Base-by-base conservation (phyloP, 2,329 filamentous ascomycete species). In the Exophiala sp. region DNA sequence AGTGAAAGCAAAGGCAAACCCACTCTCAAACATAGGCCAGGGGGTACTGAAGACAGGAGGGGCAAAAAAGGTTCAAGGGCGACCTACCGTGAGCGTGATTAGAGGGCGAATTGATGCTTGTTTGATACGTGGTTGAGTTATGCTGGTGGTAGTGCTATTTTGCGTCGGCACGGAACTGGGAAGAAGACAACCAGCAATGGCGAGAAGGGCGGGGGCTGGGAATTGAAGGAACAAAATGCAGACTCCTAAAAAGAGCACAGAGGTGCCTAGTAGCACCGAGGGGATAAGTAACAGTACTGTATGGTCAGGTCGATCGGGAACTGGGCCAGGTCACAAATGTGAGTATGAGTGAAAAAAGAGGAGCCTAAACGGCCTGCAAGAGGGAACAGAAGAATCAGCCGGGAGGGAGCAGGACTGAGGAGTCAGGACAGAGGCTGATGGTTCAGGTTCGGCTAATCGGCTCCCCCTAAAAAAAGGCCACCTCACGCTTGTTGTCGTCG, bases 31-130 rank as follows among this genome's bases (percentile, higher is more conserved):
- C 45, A 47, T 29, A 36, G 36, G 46, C 54, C 47, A 55, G 57
- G 57, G 57, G 57, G 47, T 21, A 32, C 38, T 44, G 32, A 35
- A 36, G 16, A 29, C 16, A 33, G 40, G 54, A 55, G 57, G 57
- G 54, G 54, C 50, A 57, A 54, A 52, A 52, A 52, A 49, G 54
- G 45, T 52, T 49, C 44, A 33, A 52, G 41, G 45, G 39, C 36
- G 57, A 54, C 57, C 55, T 60, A 60, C 57, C 57, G 45, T 41
- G 52, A 47, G 46, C 52, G 54, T 60, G 54, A 57, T 57, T 57
- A 60, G 57, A 60, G 35, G 54, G 51, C 34, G 43, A 52, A 41
- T 51, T 52, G 40, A 51, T 51, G 24, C 38, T 20, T 53, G 34
- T 51, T 57, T 50, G 57, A 60, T 60, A 60, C 54, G 57, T 57